Percentiles rank a stretch among this genome's conserved stretches.
phyloP scores from a whole-genome alignment of 148 eudicot genomes.

The Spergularia marina region DNA sequence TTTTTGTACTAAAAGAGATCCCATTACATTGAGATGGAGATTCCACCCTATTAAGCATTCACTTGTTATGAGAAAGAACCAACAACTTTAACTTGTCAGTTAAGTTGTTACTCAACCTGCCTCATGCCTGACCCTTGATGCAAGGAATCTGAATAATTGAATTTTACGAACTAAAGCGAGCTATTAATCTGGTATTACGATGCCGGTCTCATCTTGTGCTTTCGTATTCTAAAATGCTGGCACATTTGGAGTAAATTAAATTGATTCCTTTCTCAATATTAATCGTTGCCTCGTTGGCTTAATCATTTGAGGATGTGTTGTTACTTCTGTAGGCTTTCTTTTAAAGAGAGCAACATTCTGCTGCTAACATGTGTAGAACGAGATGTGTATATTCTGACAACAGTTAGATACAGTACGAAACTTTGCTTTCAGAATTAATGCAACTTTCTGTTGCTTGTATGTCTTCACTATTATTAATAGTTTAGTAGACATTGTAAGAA shows the following conservation, averaged over 20 bases:
- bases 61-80: not conserved
- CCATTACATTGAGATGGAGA: no score
- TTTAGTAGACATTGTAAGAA: not conserved
- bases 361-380: not conserved
- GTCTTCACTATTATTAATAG: not conserved
- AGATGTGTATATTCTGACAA: not conserved
- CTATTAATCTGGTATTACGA: not conserved
- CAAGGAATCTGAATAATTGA: not conserved
- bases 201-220: not conserved
- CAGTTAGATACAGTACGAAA: not conserved
- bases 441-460: not conserved
- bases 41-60: no score
- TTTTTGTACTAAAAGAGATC: no score
- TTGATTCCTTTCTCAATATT: not conserved
- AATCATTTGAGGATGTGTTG: not conserved
- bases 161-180: not conserved
- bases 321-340: not conserved
- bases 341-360: not conserved
- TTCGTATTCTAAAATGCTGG: not conserved
- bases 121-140: not conserved
- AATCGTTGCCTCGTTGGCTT: not conserved
- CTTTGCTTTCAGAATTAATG: not conserved
- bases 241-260: not conserved
- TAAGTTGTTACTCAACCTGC: slow-evolving; percentile 4
- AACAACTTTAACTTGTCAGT: not conserved